Percentiles rank a stretch among this genome's conserved stretches.
Conservation (phyloP, 2,329 filamentous ascomycete species). For the Didymellaceae sp. region DNA sequence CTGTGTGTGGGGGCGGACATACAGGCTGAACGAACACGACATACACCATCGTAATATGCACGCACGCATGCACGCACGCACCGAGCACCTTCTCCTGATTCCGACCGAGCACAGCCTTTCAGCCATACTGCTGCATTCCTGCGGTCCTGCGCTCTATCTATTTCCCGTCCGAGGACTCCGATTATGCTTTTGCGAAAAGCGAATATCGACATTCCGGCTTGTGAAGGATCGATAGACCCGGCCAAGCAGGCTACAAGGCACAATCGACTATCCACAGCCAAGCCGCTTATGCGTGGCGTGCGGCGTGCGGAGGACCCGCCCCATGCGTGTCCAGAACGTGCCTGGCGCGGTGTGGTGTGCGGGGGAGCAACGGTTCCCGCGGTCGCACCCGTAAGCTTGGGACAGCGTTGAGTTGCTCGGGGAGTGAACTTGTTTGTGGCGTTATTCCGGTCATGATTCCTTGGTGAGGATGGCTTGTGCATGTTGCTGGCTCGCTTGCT, state of each 20-base stretch:
- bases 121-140: not conserved
- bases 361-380: slow-evolving; percentile 15
- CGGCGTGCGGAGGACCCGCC: slow-evolving; percentile 20
- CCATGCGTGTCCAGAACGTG: slow-evolving; percentile 17
- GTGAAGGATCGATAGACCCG: not conserved
- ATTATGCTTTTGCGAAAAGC: too few relatives aligned
- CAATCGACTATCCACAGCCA: slow-evolving; percentile 1
- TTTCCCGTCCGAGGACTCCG: not conserved
- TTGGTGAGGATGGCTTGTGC: not conserved
- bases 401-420: not conserved
- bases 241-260: slow-evolving; percentile 15
- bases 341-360: slow-evolving; percentile 1
- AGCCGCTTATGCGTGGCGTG: slow-evolving; percentile 19
- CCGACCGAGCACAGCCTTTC: not conserved
- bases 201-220: not conserved
- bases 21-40: slow-evolving; percentile 1
- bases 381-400: slow-evolving; percentile 9
- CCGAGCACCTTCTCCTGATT: not conserved
- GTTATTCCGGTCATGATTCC: not conserved
- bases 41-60: not conserved
- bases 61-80: not conserved
- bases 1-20: not conserved
- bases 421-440: not conserved
- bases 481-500: not conserved
- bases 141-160: not conserved